Percentiles rank a stretch among this genome's conserved stretches.
Conservation (phyloP, 139 green algal genomes). For the Asterochloris erici region DNA sequence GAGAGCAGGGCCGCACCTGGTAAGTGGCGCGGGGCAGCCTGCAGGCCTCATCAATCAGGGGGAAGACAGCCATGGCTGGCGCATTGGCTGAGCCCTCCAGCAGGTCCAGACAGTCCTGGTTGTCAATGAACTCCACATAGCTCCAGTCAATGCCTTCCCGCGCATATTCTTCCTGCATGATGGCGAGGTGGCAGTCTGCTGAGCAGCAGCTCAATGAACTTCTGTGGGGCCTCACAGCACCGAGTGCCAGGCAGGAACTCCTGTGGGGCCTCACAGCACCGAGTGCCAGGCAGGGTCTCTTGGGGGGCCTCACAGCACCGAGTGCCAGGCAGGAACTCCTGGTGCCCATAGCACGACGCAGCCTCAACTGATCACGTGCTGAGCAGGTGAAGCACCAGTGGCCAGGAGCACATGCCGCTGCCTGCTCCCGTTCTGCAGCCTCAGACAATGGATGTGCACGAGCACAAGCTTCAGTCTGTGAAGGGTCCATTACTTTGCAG, state of each 20-base stretch:
- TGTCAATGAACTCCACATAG: constrained; percentile 98
- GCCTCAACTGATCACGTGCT: background rate
- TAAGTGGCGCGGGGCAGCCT: constrained; percentile 77
- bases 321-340: background rate
- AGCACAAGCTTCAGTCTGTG: no score
- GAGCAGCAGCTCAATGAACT: background rate
- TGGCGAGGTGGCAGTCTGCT: background rate
- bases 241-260: background rate
- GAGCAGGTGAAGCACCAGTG: background rate
- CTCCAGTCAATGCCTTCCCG: constrained; percentile 95
- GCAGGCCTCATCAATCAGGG: constrained; percentile 90
- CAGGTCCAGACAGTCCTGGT: constrained; percentile 93
- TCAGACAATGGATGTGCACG: no score
- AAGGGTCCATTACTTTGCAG: background rate
- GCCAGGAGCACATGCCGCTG: no score
- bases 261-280: background rate
- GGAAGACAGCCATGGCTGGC: constrained; percentile 75
- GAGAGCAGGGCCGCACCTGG: constrained; percentile 22
- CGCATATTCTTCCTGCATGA: constrained; percentile 84
- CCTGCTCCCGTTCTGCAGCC: no score
- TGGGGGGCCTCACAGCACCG: background rate
- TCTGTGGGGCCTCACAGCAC: background rate
- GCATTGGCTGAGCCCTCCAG: constrained; percentile 58
- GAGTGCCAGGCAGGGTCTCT: background rate
- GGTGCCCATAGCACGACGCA: background rate